Base-by-base conservation (phyloP, 805 yeast genomes). In the Lipomyces yamadae region DNA sequence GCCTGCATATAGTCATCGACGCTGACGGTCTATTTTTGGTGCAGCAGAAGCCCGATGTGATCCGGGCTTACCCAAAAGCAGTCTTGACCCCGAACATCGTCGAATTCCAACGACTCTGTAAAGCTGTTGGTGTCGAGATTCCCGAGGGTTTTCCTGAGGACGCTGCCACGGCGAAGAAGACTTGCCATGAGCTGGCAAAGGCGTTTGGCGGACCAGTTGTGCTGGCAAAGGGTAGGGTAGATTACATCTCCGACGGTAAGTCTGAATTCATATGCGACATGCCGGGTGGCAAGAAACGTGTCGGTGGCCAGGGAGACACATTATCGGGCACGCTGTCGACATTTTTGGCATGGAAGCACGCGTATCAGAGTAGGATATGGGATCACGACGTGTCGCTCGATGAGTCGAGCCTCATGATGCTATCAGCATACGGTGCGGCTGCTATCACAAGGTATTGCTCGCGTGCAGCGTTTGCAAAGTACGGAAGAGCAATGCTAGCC, bases 241-340 rank as follows among this genome's bases (percentile, higher is more conserved):
- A 95, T 74, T 70, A 84, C 48, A 88, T 92, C 10, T 88, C 86
- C 4, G 79, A 82, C 60, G 85, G 84, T 1, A 80, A 78, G 3
- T 74, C 76, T 3, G 73, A 79, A 4, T 69, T 90, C 5, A 72
- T 78, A 2, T 84, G 82, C 68, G 81, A 81, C 45, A 74, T 80
- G 39, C 73, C 76, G 15, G 98, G 98, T 0, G 88, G 95, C 5
- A 77, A 79, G 60, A 89, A 91, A 74, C 82, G 99, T 62, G 96
- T 91, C 6, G 97, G 98, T 11, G 99, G 99, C 0, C 98, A 95
- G 78, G 99, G 99, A 33, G 99, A 95, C 73, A 90, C 97, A 0
- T 77, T 95, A 52, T 85, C 94, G 0, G 99, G 99, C 0, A 81
- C 91, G 32, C 78, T 92, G n/a, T 92, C 93, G 0, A 88, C 97